A percentile compares a stretch with the other conserved stretches of the same genome.
Evolutionary conservation across 495 filamentous ascomycete species (phyloP).

Genomic region (Neurospora sp.): DNA sequence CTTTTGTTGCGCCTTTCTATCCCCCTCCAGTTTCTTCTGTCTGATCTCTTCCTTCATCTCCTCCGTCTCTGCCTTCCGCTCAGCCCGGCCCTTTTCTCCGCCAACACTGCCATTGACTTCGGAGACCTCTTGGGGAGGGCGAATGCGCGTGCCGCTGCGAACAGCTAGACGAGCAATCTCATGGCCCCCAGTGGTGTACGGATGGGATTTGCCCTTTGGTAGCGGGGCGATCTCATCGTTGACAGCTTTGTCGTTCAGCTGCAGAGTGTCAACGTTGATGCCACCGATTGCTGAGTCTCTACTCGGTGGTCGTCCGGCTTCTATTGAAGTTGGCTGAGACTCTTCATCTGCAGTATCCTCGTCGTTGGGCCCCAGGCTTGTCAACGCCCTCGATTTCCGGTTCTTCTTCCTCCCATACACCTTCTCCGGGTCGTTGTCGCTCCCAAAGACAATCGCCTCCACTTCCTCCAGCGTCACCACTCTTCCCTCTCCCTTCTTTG

Average conservation of each 20-base stretch:
- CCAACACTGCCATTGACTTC: conserved; percentile 35
- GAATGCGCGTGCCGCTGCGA: conserved; percentile 16
- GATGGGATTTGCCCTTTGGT: background rate
- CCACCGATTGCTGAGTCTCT: background rate
- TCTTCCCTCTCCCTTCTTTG: conserved; percentile 2
- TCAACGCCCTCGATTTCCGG: conserved; percentile 15
- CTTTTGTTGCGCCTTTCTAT: conserved; percentile 23
- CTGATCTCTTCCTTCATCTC: conserved; percentile 27
- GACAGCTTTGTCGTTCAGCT: background rate
- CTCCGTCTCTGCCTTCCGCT: conserved; percentile 26
- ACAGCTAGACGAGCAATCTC: conserved; percentile 1
- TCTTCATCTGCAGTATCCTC: background rate
- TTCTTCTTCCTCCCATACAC: conserved; percentile 25
- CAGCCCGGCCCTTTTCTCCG: conserved; percentile 32
- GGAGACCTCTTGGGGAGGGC: conserved; percentile 26
- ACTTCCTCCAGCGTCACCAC: conserved; percentile 16
- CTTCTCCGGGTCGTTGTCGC: conserved; percentile 18
- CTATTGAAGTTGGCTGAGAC: background rate
- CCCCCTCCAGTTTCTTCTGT: conserved; percentile 2
- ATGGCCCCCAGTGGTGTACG: background rate
- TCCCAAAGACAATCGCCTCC: conserved; percentile 26
- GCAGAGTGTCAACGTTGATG: background rate
- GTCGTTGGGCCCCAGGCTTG: background rate
- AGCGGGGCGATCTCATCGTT: background rate
- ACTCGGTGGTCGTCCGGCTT: background rate